These are phyloP conservation scores for Eucalyptus regnans DNA, from an alignment of 345 rosid species.

Conservation along the genomic window DNA sequence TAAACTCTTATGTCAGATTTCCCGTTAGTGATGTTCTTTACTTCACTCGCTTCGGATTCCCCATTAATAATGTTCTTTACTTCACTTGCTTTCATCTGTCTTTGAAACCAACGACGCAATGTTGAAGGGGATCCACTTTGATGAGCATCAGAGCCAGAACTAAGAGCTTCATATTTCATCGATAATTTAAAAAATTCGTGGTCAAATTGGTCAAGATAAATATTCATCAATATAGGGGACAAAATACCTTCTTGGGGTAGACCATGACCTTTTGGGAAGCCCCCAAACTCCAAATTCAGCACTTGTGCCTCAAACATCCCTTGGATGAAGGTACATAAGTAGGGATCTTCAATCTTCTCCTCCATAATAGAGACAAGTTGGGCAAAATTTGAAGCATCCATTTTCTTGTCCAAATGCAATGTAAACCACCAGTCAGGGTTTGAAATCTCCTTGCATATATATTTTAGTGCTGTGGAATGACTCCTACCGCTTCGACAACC, in stretches of 20 bases:
- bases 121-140: conserved; percentile 31
- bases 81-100: conserved; percentile 45
- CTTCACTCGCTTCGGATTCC: not conserved
- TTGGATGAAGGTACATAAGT: conserved; percentile 31
- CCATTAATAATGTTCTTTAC: conserved; percentile 1
- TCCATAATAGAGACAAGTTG: conserved; percentile 49
- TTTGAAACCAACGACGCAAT: conserved; percentile 75
- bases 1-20: conserved; percentile 26
- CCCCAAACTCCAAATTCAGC: conserved; percentile 79
- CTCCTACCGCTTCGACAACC: conserved; percentile 90
- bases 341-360: conserved; percentile 46
- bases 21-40: not conserved
- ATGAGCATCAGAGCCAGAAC: conserved; percentile 6
- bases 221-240: conserved; percentile 69
- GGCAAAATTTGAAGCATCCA: conserved; percentile 35
- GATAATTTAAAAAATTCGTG: conserved; percentile 59
- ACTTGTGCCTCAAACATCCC: conserved; percentile 65
- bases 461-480: conserved; percentile 54
- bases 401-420: conserved; percentile 35
- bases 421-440: conserved; percentile 84
- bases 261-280: conserved; percentile 89
- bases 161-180: conserved; percentile 72
- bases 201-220: conserved; percentile 71
- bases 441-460: conserved; percentile 44
- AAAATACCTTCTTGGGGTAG: conserved; percentile 92